phyloP scores from a whole-genome alignment of 2,329 filamentous ascomycete genomes.

The Chaetomiaceae sp. region DNA sequence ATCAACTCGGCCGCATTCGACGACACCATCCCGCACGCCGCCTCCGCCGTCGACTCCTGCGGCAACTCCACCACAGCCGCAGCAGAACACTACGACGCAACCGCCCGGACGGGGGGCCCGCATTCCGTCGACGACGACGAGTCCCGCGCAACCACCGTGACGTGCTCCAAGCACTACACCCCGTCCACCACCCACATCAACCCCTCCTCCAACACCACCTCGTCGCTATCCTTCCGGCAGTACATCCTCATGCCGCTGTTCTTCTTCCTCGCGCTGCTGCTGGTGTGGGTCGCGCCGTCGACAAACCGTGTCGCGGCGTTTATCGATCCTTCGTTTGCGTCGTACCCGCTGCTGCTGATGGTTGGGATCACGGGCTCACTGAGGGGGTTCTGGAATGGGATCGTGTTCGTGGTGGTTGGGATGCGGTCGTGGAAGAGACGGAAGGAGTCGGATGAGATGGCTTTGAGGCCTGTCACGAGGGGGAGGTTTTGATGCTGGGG shows the following conservation, averaged over 20 bases:
- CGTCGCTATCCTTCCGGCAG: conserved; percentile 35
- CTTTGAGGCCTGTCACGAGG: conserved; percentile 3
- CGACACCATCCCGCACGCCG: conserved; percentile 16
- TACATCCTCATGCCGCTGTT: conserved; percentile 38
- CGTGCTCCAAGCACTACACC: conserved; percentile 23
- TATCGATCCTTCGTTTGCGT: conserved; percentile 27
- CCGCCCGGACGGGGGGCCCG: too few relatives aligned
- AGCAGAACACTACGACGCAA: neutral
- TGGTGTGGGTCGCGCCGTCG: conserved; percentile 35
- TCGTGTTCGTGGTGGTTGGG: conserved; percentile 36
- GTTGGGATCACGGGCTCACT: conserved; percentile 35
- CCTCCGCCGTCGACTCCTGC: neutral
- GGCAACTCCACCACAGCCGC: conserved; percentile 14
- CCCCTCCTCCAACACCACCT: conserved; percentile 12
- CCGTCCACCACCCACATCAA: conserved; percentile 16
- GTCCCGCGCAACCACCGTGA: neutral
- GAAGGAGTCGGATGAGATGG: conserved; percentile 11
- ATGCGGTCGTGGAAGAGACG: conserved; percentile 31
- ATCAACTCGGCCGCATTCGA: conserved; percentile 29
- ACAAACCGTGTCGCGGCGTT: conserved; percentile 36
- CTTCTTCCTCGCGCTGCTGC: conserved; percentile 34
- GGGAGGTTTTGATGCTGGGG: neutral
- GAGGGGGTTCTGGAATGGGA: conserved; percentile 37
- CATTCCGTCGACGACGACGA: too few relatives aligned
- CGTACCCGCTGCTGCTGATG: conserved; percentile 31